Conservation (phyloP, 768 basidiomycete genomes). For the Tricholoma terreum region DNA sequence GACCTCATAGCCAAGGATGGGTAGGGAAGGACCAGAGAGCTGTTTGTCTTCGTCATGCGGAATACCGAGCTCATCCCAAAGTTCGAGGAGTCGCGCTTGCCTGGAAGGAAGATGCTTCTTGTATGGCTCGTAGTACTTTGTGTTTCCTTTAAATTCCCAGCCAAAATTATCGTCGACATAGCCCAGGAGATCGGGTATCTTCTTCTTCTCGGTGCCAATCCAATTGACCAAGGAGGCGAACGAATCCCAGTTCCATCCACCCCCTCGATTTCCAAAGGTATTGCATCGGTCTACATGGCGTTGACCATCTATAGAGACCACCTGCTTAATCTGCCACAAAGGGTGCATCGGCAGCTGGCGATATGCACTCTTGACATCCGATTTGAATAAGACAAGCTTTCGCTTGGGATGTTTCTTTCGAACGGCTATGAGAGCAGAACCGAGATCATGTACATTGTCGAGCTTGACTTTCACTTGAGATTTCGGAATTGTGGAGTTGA, state of each 20-base stretch:
- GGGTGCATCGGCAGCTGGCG: too few species aligned
- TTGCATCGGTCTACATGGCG: conserved; percentile 22
- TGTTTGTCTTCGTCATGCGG: conserved; percentile 6
- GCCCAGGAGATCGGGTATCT: not conserved
- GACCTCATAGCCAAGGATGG: conserved; percentile 3
- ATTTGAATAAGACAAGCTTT: conserved; percentile 29
- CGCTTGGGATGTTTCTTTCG: conserved; percentile 7
- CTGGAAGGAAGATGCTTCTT: not conserved
- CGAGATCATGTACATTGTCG: conserved; percentile 22
- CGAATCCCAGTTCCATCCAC: not conserved
- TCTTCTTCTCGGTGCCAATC: not conserved
- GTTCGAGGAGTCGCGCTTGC: not conserved
- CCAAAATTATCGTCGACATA: not conserved
- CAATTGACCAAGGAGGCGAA: not conserved
- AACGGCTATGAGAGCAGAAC: conserved; percentile 21
- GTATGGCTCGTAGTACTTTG: conserved; percentile 1
- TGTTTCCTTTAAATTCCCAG: not conserved
- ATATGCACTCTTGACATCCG: conserved; percentile 36
- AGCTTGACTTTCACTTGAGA: conserved; percentile 3
- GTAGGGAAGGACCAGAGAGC: not conserved
- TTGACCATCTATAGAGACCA: conserved; percentile 26
- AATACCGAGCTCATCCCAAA: conserved; percentile 4
- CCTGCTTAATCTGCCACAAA: conserved; percentile 32
- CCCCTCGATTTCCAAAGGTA: not conserved
- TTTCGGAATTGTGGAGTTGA: conserved; percentile 33